These are phyloP conservation scores for Fusarium luffae DNA, from an alignment of 2,329 filamentous ascomycete species.

Conservation along the genomic window DNA sequence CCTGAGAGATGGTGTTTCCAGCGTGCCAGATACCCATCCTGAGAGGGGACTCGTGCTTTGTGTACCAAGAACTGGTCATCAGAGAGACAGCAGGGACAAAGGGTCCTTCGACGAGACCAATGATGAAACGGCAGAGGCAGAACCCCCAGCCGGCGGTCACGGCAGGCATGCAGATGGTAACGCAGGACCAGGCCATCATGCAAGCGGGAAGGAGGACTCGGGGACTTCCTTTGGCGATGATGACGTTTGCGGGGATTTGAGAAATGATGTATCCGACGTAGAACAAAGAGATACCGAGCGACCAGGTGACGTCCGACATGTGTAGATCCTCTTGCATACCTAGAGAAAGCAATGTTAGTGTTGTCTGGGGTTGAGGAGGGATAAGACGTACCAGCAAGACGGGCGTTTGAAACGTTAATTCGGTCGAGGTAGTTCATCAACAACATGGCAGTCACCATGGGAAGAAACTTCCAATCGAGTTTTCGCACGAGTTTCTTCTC, in stretches of 20 bases:
- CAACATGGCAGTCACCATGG: constrained; percentile 45
- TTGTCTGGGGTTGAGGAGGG: no score
- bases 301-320: constrained; percentile 53
- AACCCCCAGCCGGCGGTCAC: constrained; percentile 48
- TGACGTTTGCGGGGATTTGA: constrained; percentile 59
- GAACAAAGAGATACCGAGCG: constrained; percentile 55
- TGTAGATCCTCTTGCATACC: constrained; percentile 50
- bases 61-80: constrained; percentile 61
- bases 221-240: constrained; percentile 55
- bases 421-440: constrained; percentile 58
- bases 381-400: constrained; percentile 52
- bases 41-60: constrained; percentile 55
- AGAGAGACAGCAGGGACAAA: constrained; percentile 59
- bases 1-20: constrained; percentile 58
- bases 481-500: constrained; percentile 44
- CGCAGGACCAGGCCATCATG: constrained; percentile 57
- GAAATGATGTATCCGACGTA: constrained; percentile 60
- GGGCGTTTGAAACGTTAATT: constrained; percentile 61
- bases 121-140: constrained; percentile 48
- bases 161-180: constrained; percentile 57
- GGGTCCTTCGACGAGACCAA: constrained; percentile 48
- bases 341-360: not conserved
- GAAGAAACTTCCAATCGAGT: constrained; percentile 46
- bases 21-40: constrained; percentile 60
- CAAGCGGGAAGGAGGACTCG: constrained; percentile 51